Evolutionary conservation across 768 basidiomycete species (phyloP).

Genomic region (Hygrophoropsis aurantiaca): DNA sequence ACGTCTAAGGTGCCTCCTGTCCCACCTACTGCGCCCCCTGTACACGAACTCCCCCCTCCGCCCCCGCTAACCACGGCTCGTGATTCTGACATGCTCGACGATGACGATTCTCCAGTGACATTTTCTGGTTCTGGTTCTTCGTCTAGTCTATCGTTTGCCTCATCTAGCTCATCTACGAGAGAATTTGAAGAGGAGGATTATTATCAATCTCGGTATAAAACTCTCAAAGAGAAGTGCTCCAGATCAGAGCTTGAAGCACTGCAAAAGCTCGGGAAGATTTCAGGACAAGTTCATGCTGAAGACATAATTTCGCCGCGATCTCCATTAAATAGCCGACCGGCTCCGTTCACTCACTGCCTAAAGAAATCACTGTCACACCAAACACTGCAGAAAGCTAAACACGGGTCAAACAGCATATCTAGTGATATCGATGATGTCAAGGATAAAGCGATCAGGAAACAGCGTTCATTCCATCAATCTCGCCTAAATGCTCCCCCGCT

Average conservation of each 20-base stretch:
- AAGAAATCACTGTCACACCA: conserved; percentile 62
- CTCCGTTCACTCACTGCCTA: conserved; percentile 29
- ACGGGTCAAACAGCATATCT: background rate
- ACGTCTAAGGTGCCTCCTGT: conserved; percentile 36
- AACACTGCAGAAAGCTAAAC: conserved; percentile 39
- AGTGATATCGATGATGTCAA: conserved; percentile 22
- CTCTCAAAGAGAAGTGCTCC: conserved; percentile 24
- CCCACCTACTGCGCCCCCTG: conserved; percentile 52
- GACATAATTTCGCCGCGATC: conserved; percentile 4
- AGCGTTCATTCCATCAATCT: conserved; percentile 63
- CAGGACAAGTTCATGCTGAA: background rate
- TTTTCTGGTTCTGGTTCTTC: conserved; percentile 11
- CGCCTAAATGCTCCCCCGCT: conserved; percentile 55
- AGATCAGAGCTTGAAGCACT: conserved; percentile 1
- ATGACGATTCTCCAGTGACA: conserved; percentile 8
- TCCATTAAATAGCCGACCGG: conserved; percentile 16
- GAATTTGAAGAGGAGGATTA: conserved; percentile 25
- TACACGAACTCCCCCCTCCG: conserved; percentile 41
- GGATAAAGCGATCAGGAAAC: conserved; percentile 46
- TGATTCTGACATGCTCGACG: background rate
- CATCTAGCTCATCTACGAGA: conserved; percentile 34
- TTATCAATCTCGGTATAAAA: conserved; percentile 24
- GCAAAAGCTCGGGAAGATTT: background rate
- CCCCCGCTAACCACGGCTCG: conserved; percentile 22
- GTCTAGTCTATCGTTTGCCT: conserved; percentile 41